Percentiles rank a stretch among this genome's conserved stretches.
These are phyloP conservation scores for Danielozyma ontarioensis DNA, from an alignment of 805 yeast species.

Conservation along the genomic window DNA sequence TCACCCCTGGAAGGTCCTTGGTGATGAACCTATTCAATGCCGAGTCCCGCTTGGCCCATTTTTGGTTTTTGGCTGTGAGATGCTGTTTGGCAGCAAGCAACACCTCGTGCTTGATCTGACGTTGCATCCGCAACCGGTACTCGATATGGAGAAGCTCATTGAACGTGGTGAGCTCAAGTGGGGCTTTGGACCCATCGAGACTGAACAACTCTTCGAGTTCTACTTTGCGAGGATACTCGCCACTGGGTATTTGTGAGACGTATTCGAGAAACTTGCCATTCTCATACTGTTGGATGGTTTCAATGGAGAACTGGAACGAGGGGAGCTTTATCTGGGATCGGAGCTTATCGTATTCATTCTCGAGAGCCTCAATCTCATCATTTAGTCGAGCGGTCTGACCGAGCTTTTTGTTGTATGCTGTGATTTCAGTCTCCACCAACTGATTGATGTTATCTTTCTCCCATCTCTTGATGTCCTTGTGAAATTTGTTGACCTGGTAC, in stretches of 20 bases:
- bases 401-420: conserved; percentile 24
- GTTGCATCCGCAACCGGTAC: conserved; percentile 23
- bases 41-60: conserved; percentile 32
- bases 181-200: conserved; percentile 17
- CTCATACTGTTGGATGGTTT: conserved; percentile 22
- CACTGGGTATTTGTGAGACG: conserved; percentile 10
- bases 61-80: conserved; percentile 22
- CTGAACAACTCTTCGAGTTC: conserved; percentile 22
- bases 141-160: conserved; percentile 29
- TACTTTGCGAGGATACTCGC: conserved; percentile 7
- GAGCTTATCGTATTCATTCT: conserved; percentile 18
- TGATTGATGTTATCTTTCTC: conserved; percentile 12
- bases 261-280: conserved; percentile 12
- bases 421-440: conserved; percentile 19
- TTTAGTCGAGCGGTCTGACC: conserved; percentile 26
- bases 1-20: conserved; percentile 17
- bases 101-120: conserved; percentile 31
- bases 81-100: conserved; percentile 27
- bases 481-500: conserved; percentile 26
- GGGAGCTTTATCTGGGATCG: conserved; percentile 21
- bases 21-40: conserved; percentile 25
- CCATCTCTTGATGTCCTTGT: conserved; percentile 25
- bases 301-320: conserved; percentile 19
- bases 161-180: conserved; percentile 22
- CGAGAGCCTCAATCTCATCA: conserved; percentile 15